A percentile compares a stretch with the other conserved stretches of the same genome.
phyloP scores from a whole-genome alignment of 345 rosid species.

The Boechera stricta region DNA sequence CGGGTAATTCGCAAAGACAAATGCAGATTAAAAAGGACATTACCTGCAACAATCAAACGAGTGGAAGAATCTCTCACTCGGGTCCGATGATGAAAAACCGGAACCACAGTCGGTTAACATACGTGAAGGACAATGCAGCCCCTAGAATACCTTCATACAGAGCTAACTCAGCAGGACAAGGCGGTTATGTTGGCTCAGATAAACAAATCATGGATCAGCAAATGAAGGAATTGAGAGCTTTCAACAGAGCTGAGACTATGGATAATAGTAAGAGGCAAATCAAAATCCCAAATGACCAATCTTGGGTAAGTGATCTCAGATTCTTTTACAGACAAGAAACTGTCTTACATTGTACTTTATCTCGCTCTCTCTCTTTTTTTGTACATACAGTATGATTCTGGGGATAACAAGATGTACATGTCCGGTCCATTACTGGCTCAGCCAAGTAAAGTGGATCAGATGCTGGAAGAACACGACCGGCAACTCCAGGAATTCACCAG shows the following conservation, averaged over 20 bases:
- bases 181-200: conserved; percentile 19
- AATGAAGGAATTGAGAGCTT: conserved; percentile 33
- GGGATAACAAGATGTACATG: conserved; percentile 77
- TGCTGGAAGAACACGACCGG: conserved; percentile 89
- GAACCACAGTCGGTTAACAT: conserved; percentile 34
- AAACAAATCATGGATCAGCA: conserved; percentile 30
- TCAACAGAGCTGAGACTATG: conserved; percentile 47
- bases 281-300: conserved; percentile 41
- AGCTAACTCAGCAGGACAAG: conserved; percentile 32
- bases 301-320: conserved; percentile 43
- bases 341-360: background rate
- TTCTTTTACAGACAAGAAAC: conserved; percentile 17
- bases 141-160: conserved; percentile 33
- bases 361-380: background rate
- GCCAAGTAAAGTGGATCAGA: conserved; percentile 77
- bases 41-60: conserved; percentile 21
- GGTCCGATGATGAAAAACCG: conserved; percentile 45
- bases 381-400: conserved; percentile 53
- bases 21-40: conserved; percentile 40
- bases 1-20: conserved; percentile 42
- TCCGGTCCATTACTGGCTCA: conserved; percentile 85
- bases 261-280: conserved; percentile 40
- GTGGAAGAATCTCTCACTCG: conserved; percentile 39
- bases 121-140: conserved; percentile 33
- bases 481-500: conserved; percentile 72